phyloP scores from a whole-genome alignment of 805 yeast genomes.

The Wickerhamomyces queroliae region DNA sequence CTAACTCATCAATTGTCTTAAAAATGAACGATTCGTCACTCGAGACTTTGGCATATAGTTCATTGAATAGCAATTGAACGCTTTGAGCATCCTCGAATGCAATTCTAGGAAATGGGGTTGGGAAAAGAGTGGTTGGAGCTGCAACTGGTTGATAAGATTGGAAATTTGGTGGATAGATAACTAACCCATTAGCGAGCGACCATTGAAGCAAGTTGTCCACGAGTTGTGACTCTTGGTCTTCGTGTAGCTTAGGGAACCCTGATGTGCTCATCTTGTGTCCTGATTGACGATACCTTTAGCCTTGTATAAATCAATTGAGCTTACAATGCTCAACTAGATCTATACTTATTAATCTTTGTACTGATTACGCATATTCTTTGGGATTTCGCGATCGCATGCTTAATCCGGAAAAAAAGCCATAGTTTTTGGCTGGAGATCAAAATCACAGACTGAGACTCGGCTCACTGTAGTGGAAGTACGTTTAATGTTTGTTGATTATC shows the following conservation, averaged over 20 bases:
- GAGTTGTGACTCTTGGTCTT: conserved; percentile 24
- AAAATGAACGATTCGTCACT: conserved; percentile 61
- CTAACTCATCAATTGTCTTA: conserved; percentile 45
- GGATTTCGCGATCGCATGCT: no score
- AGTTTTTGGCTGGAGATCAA: background rate
- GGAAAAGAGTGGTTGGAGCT: conserved; percentile 88
- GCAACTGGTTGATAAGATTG: conserved; percentile 37
- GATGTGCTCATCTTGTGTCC: background rate
- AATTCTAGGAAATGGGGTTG: conserved; percentile 76
- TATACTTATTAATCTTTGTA: background rate
- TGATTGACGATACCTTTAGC: no score
- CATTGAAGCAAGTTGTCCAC: conserved; percentile 59
- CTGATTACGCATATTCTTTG: background rate
- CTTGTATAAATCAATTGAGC: no score
- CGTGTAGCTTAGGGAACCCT: conserved; percentile 24
- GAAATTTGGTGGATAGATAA: conserved; percentile 69
- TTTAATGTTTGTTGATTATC: no score
- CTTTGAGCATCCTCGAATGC: conserved; percentile 62
- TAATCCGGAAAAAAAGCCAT: background rate
- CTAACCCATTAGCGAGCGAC: conserved; percentile 72
- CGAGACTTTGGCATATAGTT: conserved; percentile 63
- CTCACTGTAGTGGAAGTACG: no score
- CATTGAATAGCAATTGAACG: conserved; percentile 66
- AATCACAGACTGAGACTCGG: no score
- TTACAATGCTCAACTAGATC: no score